Evolutionary conservation across 2,329 filamentous ascomycete species (phyloP).

Genomic region (Phaeosphaeriaceae sp.): DNA sequence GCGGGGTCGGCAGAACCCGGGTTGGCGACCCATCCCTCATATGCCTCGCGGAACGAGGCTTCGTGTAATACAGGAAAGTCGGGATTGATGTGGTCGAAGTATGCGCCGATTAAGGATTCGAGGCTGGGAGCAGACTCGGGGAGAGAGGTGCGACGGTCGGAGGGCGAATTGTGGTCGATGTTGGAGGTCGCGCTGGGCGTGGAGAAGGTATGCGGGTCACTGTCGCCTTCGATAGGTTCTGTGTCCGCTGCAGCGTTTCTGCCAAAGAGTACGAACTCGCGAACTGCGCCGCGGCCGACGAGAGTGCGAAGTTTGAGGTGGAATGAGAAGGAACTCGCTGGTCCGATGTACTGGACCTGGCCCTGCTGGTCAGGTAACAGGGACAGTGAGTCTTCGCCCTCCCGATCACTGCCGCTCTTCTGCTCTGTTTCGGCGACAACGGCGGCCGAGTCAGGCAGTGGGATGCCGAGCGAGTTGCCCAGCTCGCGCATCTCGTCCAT

Average conservation of each 20-base stretch:
- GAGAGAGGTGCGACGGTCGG: constrained; percentile 19
- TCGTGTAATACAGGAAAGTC: constrained; percentile 54
- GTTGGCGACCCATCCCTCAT: constrained; percentile 44
- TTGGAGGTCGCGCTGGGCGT: constrained; percentile 28
- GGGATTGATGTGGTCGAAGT: constrained; percentile 53
- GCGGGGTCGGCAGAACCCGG: constrained; percentile 45
- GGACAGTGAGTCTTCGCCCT: constrained; percentile 45
- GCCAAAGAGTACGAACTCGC: constrained; percentile 52
- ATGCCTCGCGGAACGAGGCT: constrained; percentile 51
- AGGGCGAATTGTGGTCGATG: constrained; percentile 31
- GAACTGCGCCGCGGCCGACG: constrained; percentile 40
- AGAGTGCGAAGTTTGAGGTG: constrained; percentile 51
- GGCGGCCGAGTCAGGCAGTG: constrained; percentile 40
- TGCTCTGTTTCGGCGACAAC: constrained; percentile 23
- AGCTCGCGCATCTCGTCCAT: constrained; percentile 51
- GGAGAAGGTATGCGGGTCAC: constrained; percentile 25
- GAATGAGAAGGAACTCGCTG: constrained; percentile 52
- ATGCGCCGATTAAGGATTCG: constrained; percentile 49
- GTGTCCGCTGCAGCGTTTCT: constrained; percentile 46
- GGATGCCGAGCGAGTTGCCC: constrained; percentile 49
- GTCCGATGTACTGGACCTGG: constrained; percentile 55
- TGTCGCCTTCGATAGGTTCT: constrained; percentile 26
- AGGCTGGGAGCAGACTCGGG: constrained; percentile 28
- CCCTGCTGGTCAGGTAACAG: constrained; percentile 53
- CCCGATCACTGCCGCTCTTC: constrained; percentile 24